A percentile compares a stretch with the other conserved stretches of the same genome.
These are phyloP conservation scores for Sclerotinia borealis DNA, from an alignment of 2,329 filamentous ascomycete species.

Conservation along the genomic window DNA sequence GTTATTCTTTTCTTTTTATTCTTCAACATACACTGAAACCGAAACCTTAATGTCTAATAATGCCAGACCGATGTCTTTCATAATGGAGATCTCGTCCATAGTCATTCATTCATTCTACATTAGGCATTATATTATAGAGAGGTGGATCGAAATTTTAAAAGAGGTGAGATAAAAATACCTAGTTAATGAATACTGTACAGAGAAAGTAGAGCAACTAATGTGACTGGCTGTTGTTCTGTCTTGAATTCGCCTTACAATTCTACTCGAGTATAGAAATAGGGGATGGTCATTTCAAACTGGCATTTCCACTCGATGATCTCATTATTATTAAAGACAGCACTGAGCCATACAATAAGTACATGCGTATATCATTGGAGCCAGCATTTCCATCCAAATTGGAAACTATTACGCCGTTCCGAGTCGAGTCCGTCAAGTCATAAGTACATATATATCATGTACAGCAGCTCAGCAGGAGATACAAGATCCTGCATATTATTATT, in stretches of 20 bases:
- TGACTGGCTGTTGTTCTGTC: not conserved
- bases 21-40: too few species aligned
- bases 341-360: not conserved
- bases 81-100: not conserved
- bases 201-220: too few species aligned
- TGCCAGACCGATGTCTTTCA: not conserved
- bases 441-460: not conserved
- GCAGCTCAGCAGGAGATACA: conserved; percentile 5
- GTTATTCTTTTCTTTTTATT: not conserved
- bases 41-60: too few species aligned
- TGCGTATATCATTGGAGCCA: not conserved
- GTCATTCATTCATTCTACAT: not conserved
- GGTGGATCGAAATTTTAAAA: not conserved
- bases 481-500: not conserved
- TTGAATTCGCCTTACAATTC: too few species aligned
- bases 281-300: too few species aligned
- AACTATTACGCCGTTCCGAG: not conserved
- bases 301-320: not conserved
- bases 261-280: too few species aligned
- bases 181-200: too few species aligned
- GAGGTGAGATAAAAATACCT: not conserved
- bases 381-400: not conserved
- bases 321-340: too few species aligned
- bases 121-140: not conserved
- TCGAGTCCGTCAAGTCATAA: not conserved